These are phyloP conservation scores for Candida buenavistaensis DNA, from an alignment of 1,139 yeast species.

Conservation along the genomic window DNA sequence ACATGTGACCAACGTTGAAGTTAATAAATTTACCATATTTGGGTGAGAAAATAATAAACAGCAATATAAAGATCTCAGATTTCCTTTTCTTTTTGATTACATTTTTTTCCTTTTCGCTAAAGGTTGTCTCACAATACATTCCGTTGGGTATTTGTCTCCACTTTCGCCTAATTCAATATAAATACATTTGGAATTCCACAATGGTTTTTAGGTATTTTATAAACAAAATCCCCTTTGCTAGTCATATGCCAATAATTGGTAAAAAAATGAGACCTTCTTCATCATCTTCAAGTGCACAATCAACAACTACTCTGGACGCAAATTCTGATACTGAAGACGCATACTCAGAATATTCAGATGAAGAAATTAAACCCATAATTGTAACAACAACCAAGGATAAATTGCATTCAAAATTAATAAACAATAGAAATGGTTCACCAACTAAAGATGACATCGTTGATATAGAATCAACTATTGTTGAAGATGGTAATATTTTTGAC, in stretches of 20 bases:
- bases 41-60: too few relatives aligned
- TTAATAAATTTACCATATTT: too few relatives aligned
- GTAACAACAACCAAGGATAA: conserved; percentile 14
- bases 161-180: too few relatives aligned
- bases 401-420: conserved; percentile 13
- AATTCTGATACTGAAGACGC: conserved; percentile 6
- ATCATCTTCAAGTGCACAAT: not conserved
- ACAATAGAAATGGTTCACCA: conserved; percentile 8
- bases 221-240: conserved; percentile 8
- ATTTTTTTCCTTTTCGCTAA: too few relatives aligned
- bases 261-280: not conserved
- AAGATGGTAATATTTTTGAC: conserved; percentile 10
- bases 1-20: too few relatives aligned
- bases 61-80: too few relatives aligned
- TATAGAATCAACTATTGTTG: not conserved
- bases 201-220: conserved; percentile 3
- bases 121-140: too few relatives aligned
- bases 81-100: too few relatives aligned
- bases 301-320: not conserved
- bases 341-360: conserved; percentile 1
- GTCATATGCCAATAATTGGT: conserved; percentile 8
- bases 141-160: too few relatives aligned
- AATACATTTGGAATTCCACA: too few relatives aligned
- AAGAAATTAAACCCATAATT: conserved; percentile 10
- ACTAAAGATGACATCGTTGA: not conserved